Evolutionary conservation across 768 basidiomycete species (phyloP), one percentile per base, ranked within the genome.

Genomic region (Tylopilus balloui): DNA sequence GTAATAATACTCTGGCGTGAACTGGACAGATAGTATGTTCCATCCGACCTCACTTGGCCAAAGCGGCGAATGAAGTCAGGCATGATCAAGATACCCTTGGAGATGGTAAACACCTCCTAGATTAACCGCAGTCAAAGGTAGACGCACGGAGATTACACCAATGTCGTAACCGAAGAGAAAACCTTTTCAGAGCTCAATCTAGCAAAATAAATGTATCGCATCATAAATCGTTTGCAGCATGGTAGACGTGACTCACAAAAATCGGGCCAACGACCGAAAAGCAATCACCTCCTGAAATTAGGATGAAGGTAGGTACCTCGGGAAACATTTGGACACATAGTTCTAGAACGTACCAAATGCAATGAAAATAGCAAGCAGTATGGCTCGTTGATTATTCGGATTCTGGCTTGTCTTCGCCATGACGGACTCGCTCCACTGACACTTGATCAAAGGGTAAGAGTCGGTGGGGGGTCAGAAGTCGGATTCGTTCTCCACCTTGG

Each of bases 1-100:
- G 53, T 56, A 4, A 55, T 56, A 8, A 56, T 42, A 56, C 54
- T 56, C 41, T 51, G 54, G 6, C 54, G 54, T 13, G 54, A 55
- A 38, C 44, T 55, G n/a, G 54, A 56, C 54, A 55, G 19, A 31
- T 42, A 51, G 14, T 56, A 42, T 21, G 54, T 51, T 19, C 54
- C 54, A 29, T 43, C 31, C 40, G 44, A 21, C 36, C 2, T 45
- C 34, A 37, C 47, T 42, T 55, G 20, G 9, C 54, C 54, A 11
- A 56, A 55, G 19, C 54, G 54, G 23, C 32, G 47, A 24, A 51
- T 13, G 27, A 55, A 55, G 31, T 56, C 48, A 17, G 54, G 54
- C 54, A 55, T 55, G 27, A 55, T 55, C 31, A 56, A 35, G 17
- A 56, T 32, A 6, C 54, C 54, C 48, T 55, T 45, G 29, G 10